A percentile compares a stretch with the other conserved stretches of the same genome.
These are phyloP conservation scores for Mimosa pudica DNA, from an alignment of 306 rosid genomes.

Conservation along the genomic window DNA sequence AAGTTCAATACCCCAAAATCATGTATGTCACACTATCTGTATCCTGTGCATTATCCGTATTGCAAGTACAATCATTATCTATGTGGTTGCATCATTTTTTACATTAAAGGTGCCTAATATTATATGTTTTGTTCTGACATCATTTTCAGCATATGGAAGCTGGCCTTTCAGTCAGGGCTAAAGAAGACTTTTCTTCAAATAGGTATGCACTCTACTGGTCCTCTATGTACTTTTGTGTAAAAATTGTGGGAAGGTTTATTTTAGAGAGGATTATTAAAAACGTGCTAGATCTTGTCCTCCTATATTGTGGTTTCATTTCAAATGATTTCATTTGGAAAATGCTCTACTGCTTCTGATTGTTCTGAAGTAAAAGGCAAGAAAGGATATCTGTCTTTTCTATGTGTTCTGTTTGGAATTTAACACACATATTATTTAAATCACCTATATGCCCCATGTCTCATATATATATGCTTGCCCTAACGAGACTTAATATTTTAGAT, in stretches of 20 bases:
- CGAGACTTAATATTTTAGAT: constrained; percentile 49
- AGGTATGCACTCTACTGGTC: constrained; percentile 49
- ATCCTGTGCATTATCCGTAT: constrained; percentile 31
- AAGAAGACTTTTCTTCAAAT: constrained; percentile 69
- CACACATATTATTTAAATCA: constrained; percentile 2
- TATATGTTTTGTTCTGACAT: constrained; percentile 28
- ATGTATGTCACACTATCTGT: constrained; percentile 46
- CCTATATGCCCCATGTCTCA: neutral
- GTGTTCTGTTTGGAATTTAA: constrained; percentile 18
- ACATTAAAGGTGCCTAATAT: constrained; percentile 20
- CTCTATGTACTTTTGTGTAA: neutral
- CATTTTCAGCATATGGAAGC: constrained; percentile 78
- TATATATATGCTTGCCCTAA: constrained; percentile 25
- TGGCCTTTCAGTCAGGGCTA: constrained; percentile 82
- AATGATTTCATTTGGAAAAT: neutral
- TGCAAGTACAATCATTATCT: constrained; percentile 1
- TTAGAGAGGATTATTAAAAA: constrained; percentile 7
- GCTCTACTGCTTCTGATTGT: constrained; percentile 7
- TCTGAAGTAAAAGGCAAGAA: constrained; percentile 21
- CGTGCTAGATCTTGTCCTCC: neutral
- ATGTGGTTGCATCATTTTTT: constrained; percentile 27
- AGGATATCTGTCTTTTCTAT: neutral
- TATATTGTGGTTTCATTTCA: neutral
- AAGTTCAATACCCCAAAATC: constrained; percentile 85
- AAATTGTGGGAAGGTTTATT: neutral